These are phyloP conservation scores for Podaxis carcinomalis DNA, from an alignment of 768 basidiomycete species.

Conservation along the genomic window DNA sequence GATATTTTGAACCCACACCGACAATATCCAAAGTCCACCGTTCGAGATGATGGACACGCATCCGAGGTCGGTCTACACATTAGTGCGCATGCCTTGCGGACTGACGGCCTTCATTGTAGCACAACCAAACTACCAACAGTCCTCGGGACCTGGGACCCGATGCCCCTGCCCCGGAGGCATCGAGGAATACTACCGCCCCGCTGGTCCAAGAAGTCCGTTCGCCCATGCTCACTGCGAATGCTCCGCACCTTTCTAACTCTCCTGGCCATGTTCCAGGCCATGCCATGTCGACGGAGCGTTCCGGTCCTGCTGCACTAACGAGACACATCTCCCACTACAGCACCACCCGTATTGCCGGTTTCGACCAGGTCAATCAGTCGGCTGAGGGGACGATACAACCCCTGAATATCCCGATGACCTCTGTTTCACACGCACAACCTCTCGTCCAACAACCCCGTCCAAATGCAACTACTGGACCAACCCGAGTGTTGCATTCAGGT, in stretches of 20 bases:
- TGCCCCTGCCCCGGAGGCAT: not conserved
- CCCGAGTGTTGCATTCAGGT: not conserved
- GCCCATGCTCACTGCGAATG: not conserved
- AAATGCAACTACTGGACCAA: not conserved
- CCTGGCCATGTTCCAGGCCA: not conserved
- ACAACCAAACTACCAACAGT: not conserved
- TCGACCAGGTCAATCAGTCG: not conserved
- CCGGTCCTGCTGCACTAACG: not conserved
- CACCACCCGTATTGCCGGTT: not conserved
- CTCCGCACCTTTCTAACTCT: not conserved
- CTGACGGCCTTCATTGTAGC: not conserved
- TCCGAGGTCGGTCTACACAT: not conserved
- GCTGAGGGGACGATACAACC: not conserved
- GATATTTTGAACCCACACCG: not conserved
- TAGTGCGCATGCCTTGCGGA: not conserved
- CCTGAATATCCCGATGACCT: not conserved
- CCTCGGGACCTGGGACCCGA: not conserved
- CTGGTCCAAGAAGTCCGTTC: not conserved
- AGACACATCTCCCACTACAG: not conserved
- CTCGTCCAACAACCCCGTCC: not conserved
- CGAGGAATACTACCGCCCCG: not conserved
- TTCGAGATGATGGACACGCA: slow-evolving; percentile 2
- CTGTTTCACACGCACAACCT: not conserved
- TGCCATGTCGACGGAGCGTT: not conserved
- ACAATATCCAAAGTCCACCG: not conserved